These are phyloP conservation scores for Diaporthe velutina DNA, from an alignment of 2,329 filamentous ascomycete genomes.

Conservation along the genomic window DNA sequence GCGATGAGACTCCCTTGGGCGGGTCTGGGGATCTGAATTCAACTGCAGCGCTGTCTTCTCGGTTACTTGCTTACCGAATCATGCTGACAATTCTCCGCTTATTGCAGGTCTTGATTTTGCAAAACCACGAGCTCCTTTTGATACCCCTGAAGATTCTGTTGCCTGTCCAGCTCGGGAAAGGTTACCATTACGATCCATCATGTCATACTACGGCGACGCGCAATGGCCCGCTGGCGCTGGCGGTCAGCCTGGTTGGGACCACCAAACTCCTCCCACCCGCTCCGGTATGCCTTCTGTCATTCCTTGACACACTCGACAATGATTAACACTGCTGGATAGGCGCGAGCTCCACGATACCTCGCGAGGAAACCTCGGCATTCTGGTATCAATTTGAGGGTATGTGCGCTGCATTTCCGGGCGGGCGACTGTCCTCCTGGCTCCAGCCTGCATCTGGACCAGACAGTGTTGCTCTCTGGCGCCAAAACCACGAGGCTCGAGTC, in stretches of 20 bases:
- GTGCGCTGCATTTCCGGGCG: constrained; percentile 42
- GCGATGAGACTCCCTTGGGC: not conserved
- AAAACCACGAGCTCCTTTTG: constrained; percentile 23
- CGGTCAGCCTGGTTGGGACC: constrained; percentile 46
- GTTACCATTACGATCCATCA: constrained; percentile 32
- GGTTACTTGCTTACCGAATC: not conserved
- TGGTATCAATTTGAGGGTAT: constrained; percentile 53
- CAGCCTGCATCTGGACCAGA: not conserved
- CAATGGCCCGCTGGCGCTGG: constrained; percentile 47
- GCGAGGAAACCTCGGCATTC: constrained; percentile 51
- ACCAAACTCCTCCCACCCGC: constrained; percentile 46
- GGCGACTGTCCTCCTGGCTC: not conserved
- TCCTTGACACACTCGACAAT: not conserved
- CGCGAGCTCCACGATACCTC: constrained; percentile 52
- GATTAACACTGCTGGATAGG: constrained; percentile 42
- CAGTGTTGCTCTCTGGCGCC: not conserved
- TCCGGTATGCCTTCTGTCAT: constrained; percentile 43
- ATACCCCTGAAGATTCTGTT: constrained; percentile 24
- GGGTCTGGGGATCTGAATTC: not conserved
- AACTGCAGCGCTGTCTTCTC: not conserved
- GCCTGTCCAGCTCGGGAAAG: not conserved
- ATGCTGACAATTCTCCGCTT: constrained; percentile 35
- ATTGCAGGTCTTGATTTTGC: constrained; percentile 32
- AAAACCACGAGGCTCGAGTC: not conserved
- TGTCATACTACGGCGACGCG: constrained; percentile 48